Evolutionary conservation across 179 eudicot genomes (phyloP), one percentile per base, ranked within the genome.

Genomic region (Spergularia azorica): DNA sequence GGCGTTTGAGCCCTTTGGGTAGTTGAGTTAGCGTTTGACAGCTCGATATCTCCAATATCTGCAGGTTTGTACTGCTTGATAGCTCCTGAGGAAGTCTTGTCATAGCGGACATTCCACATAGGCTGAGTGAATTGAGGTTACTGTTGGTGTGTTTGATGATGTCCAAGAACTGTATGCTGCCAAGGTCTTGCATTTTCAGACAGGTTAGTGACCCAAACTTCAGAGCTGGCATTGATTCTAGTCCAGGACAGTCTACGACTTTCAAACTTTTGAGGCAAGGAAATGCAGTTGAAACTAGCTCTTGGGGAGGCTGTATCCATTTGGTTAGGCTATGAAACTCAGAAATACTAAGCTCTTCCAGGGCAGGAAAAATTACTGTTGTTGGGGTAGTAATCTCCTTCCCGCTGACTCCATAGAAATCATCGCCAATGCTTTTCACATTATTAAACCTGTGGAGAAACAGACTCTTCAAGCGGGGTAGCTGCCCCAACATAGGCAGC

Each of bases 121-220:
- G 39, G 3, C 4, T 62, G 3, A 62, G 66, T 8, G 66, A 62
- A 38, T 14, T 62, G 66, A 62, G 66, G 36, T 26, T 11, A 26
- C 41, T 62, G 38, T 20, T 62, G 48, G 5, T 7, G 21, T 62
- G 3, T 62, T 10, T 62, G 12, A 62, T 62, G 41, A 62, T 62
- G 21, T 62, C 66, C 66, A 62, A 62, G 66, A 38, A 38, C 36
- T 62, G 66, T 12, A 9, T 62, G 3, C 66, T 38, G 9, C 39
- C 64, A 3, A 10, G 39, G 66, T 62, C 66, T 62, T 62, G 66
- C 20, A 62, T 62, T 17, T 62, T 38, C 66, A 62, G 41, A 62
- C 66, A 13, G 26, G 38, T 62, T 6, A 62, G 41, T 11, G 66
- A 20, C 26, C 39, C 15, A 26, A 62, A 62, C 12, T 26, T 38